Conservation (phyloP, 108 stramenopile species). For the Nannochloropsis salina region DNA sequence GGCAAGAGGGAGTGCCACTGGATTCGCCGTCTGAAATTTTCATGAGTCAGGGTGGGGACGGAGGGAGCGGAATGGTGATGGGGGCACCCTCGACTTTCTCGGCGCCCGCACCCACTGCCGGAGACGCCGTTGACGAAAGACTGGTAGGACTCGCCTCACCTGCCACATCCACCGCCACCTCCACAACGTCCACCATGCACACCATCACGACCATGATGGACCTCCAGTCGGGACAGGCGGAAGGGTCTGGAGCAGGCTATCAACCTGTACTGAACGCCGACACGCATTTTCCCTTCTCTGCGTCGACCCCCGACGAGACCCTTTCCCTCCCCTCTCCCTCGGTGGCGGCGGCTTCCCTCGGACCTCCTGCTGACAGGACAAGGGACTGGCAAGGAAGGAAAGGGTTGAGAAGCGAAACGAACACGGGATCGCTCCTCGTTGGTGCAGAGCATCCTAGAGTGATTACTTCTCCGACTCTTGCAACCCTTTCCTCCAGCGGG, state of each 20-base stretch:
- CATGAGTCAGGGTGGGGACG: background rate
- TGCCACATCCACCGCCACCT: too few species aligned
- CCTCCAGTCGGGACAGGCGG: background rate
- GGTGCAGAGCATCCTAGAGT: too few species aligned
- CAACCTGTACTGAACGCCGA: background rate
- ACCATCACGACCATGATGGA: background rate
- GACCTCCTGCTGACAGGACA: background rate
- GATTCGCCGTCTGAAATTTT: background rate
- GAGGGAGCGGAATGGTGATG: background rate
- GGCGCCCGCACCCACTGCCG: too few species aligned
- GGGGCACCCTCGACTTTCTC: background rate
- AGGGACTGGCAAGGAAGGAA: background rate
- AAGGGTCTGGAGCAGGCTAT: background rate
- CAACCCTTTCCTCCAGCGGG: too few species aligned
- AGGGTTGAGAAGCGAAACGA: background rate
- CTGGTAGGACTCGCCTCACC: too few species aligned
- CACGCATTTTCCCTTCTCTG: background rate
- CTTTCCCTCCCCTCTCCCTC: background rate
- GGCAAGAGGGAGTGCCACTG: conserved; percentile 7
- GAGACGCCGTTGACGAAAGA: too few species aligned
- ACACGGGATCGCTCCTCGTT: too few species aligned
- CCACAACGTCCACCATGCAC: too few species aligned
- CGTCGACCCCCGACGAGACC: background rate
- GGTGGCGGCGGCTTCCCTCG: background rate
- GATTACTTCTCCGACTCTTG: too few species aligned